Evolutionary conservation across 2,329 filamentous ascomycete genomes (phyloP), one percentile per base, ranked within the genome.

Genomic region (Apiospora pterosperma): DNA sequence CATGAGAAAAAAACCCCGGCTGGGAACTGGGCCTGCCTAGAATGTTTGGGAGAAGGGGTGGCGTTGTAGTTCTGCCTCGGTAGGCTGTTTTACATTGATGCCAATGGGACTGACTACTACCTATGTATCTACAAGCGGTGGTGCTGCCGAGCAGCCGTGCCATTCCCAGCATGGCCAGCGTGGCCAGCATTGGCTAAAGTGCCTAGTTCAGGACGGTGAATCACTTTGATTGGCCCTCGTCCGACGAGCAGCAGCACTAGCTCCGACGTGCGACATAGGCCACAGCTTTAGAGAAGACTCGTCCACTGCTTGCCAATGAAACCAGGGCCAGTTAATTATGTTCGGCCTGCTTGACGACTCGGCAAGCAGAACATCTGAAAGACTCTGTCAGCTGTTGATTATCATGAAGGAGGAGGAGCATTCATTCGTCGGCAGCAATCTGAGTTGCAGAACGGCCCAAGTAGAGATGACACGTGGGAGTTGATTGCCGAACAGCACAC

Each of bases 31-130:
- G 31, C 25, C 48, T 55, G 48, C 28, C 48, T 55, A 61, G 59
- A 41, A 41, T 34, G 36, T 60, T 60, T 61, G 36, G 59, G 59
- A 39, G 64, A 65, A 65, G 62, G 64, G 64, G 44, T 62, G 41
- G 65, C 65, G 67, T 67, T 67, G 65, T 67, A 66, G 68, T 68
- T 69, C 66, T 70, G 69, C 70, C 72, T 75, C 73, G 72, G 70
- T 75, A 74, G 73, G 66, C 62, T 75, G 75, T 76, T 76, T 76
- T 75, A 75, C 72, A 74, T 76, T 76, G 72, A 76, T 73, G 70
- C 71, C 73, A 69, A 70, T 64, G 67, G 67, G 65, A 59, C 67
- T 63, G 63, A 19, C 36, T 36, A 39, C 38, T 55, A 55, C 34
- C 25, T 55, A 19, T 28, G 7, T n/a, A n/a, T n/a, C n/a, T n/a